Base-by-base conservation (phyloP, 345 rosid genomes). In the Euphorbia pulcherrima region DNA sequence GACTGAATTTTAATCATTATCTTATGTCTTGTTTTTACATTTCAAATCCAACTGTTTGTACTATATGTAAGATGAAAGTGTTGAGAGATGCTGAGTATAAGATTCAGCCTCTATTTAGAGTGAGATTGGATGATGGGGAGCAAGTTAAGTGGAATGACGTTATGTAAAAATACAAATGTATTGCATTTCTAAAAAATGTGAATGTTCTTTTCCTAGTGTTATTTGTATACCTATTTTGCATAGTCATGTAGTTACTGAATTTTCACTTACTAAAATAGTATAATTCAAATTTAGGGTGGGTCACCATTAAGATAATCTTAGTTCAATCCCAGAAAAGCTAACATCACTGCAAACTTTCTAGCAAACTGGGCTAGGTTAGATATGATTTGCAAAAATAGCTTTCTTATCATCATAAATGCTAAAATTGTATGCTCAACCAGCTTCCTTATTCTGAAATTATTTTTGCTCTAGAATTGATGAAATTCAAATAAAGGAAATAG, bases 1-100 rank as follows among this genome's bases (percentile, higher is more conserved):
- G 35, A 68, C 24, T 56, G 64, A 21, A 29, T 27, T 51, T 5
- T 16, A 24, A 60, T 65, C 58, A 47, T 4, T 37, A 21, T 20
- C 56, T 57, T 17, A 52, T 59, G 47, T 73, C 20, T 40, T 39
- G 48, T 64, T 66, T 69, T 37, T 57, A 68, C 11, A 65, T 62
- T 68, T 65, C 81, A 94, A 97, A 94, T 85, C 97, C 96, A 67
- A 72, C 64, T 70, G 73, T 69, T 65, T 74, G 70, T 83, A 77
- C 88, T 72, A 66, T 83, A 54, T 91, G 89, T 77, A 94, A 88
- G 86, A 94, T 94, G 99, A 96, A 94, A 83, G 99, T 89, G 50
- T 75, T 94, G 80, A 85, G 96, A 79, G 97, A 94, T 84, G 79
- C 84, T 0, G 91, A 83, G 71, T 85, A 84, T 77, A 91, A 83